These are phyloP conservation scores for Sungouiozyma ichnusensis DNA, from an alignment of 805 yeast species.

Conservation along the genomic window DNA sequence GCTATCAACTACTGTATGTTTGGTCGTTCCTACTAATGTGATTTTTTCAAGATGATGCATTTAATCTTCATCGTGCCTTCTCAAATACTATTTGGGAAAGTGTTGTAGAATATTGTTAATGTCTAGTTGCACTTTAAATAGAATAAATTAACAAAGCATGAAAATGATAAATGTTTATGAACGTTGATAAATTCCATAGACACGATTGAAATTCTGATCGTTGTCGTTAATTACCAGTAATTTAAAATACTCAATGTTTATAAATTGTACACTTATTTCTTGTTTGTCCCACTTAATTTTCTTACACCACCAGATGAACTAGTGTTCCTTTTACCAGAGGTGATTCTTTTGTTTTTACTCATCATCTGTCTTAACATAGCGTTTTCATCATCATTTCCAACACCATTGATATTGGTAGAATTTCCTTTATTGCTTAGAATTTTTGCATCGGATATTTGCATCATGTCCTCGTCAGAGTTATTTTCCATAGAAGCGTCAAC, in stretches of 20 bases:
- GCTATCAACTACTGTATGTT: constrained; percentile 88
- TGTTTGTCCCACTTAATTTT: constrained; percentile 26
- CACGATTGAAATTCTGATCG: no score
- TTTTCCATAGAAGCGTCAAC: constrained; percentile 6
- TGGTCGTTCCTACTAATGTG: constrained; percentile 78
- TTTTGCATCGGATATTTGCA: constrained; percentile 20
- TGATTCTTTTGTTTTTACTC: constrained; percentile 23
- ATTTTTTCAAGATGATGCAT: not conserved
- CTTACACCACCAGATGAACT: constrained; percentile 27
- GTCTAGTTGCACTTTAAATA: not conserved
- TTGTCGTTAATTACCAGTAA: not conserved
- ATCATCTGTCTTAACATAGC: constrained; percentile 21
- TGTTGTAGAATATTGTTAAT: not conserved
- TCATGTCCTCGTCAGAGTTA: constrained; percentile 10
- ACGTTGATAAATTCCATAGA: no score
- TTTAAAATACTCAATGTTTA: not conserved
- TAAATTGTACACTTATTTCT: constrained; percentile 8
- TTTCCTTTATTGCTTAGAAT: constrained; percentile 7
- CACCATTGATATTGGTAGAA: constrained; percentile 18
- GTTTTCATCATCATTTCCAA: constrained; percentile 10
- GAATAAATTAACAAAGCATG: not conserved
- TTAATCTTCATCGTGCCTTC: not conserved
- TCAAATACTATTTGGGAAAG: not conserved
- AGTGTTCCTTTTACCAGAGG: constrained; percentile 26
- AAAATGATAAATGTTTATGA: no score